Evolutionary conservation across 768 basidiomycete genomes (phyloP), one percentile per base, ranked within the genome.

Genomic region (Leucosporidium creatinivorum): DNA sequence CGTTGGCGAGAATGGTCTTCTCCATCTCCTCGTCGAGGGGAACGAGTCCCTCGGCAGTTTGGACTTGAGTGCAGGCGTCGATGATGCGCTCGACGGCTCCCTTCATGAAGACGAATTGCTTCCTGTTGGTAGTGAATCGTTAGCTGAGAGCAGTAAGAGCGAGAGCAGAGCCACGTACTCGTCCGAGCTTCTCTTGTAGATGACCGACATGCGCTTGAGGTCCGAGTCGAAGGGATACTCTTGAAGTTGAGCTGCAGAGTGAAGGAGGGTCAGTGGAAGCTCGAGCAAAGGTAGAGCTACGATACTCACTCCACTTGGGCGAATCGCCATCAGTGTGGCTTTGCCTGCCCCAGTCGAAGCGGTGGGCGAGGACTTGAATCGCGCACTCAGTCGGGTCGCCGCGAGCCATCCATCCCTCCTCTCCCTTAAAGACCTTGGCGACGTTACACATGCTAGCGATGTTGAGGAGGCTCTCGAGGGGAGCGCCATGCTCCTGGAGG

Each of bases 171-270:
- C 12, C 36, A 57, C 64, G 36, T 13, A 65, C 67, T 66, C 65
- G 59, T 64, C 58, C 28, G 47, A 33, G 28, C 48, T 56, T 26
- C 66, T 65, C 15, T 54, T 59, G 62, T 74, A 77, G 17, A 75
- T 63, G 30, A 73, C 68, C 23, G 67, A 72, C 81, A 81, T 81
- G 39, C 80, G 76, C 73, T 81, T 81, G 69, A 81, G 76, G 33
- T 75, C 78, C n/a, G 79, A 80, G 67, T 82, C 81, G 73, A 81
- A 81, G 13, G 80, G 80, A 74, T 78, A 79, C 70, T 81, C 81
- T 64, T 79, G 71, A 48, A 80, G 47, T 62, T 76, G 77, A 25
- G 44, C 66, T 72, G 62, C 23, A 44, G 39, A 44, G 39, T 3
- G 15, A 17, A 44, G 2, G 39, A 44, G 39, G 39, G 39, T 44